phyloP scores from a whole-genome alignment of 2,329 filamentous ascomycete species.

The Colletotrichum plurivorum region DNA sequence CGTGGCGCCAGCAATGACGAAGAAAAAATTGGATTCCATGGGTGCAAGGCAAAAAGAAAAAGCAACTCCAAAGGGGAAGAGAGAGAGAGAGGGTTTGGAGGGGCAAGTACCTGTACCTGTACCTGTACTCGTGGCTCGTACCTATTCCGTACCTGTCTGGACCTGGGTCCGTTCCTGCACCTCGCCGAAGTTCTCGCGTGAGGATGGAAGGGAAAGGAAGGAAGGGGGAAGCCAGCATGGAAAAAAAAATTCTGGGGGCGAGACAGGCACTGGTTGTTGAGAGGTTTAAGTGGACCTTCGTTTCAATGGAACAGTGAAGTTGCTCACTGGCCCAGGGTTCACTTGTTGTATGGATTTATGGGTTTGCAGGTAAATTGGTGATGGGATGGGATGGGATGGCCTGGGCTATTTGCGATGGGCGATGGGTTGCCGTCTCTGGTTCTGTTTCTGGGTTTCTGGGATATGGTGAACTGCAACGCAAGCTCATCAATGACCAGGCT shows the following conservation, averaged over 20 bases:
- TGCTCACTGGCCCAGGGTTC: slow-evolving; percentile 21
- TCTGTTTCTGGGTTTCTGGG: too few species aligned
- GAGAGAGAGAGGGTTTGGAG: neutral
- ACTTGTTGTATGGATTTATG: neutral
- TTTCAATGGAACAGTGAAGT: slow-evolving; percentile 15
- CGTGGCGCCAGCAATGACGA: neutral
- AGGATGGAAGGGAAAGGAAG: slow-evolving; percentile 25
- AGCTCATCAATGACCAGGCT: too few species aligned
- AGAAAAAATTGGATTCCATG: neutral
- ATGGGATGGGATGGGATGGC: too few species aligned
- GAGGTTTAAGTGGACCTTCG: slow-evolving; percentile 42
- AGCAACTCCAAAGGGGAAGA: neutral
- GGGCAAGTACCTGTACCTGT: slow-evolving; percentile 26
- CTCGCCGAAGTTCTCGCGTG: slow-evolving; percentile 31
- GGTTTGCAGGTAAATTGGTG: too few species aligned
- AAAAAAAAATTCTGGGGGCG: slow-evolving; percentile 34
- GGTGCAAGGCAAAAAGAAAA: neutral
- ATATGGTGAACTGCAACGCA: too few species aligned
- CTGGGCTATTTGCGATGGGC: neutral
- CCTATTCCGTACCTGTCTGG: neutral
- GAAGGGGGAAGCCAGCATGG: slow-evolving; percentile 29
- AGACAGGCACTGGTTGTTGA: slow-evolving; percentile 41
- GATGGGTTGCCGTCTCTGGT: neutral
- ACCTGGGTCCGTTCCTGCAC: slow-evolving; percentile 1
- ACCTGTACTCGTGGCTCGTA: neutral